phyloP scores from a whole-genome alignment of 108 stramenopile genomes.

The Nitzschia sp. region DNA sequence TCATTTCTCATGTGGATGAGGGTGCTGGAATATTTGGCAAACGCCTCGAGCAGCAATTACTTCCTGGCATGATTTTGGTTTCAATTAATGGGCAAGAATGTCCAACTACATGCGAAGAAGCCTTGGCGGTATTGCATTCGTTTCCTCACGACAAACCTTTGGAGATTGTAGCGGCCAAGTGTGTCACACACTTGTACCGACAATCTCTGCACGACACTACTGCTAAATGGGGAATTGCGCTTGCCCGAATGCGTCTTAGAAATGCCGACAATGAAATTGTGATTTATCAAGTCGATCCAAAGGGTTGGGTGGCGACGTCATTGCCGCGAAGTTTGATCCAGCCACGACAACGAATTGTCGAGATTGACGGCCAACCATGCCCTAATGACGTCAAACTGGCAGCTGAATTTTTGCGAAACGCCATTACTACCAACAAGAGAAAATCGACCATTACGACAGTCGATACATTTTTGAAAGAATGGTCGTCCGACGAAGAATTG shows the following conservation, averaged over 20 bases:
- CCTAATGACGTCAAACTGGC: not conserved
- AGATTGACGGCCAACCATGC: not conserved
- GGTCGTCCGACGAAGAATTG: not conserved
- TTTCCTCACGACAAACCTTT: not conserved
- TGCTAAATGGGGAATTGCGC: not conserved
- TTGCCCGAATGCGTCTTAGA: not conserved
- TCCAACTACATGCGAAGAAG: not conserved
- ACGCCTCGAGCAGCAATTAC: not conserved
- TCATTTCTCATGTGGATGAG: not conserved
- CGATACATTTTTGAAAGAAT: not conserved
- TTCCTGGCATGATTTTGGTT: conserved; percentile 8
- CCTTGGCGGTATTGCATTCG: not conserved
- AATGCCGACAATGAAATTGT: too few relatives aligned
- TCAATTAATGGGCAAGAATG: conserved; percentile 18
- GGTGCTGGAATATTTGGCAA: not conserved
- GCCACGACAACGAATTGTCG: not conserved
- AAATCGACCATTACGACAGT: not conserved
- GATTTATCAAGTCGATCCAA: not conserved
- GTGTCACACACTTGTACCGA: not conserved
- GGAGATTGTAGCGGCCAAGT: conserved; percentile 8
- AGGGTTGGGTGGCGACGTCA: not conserved
- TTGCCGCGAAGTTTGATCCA: not conserved
- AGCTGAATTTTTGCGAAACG: not conserved
- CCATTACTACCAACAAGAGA: too few relatives aligned
- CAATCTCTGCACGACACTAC: not conserved